Conservation (phyloP, 306 rosid genomes). For the Luffa acutangula region DNA sequence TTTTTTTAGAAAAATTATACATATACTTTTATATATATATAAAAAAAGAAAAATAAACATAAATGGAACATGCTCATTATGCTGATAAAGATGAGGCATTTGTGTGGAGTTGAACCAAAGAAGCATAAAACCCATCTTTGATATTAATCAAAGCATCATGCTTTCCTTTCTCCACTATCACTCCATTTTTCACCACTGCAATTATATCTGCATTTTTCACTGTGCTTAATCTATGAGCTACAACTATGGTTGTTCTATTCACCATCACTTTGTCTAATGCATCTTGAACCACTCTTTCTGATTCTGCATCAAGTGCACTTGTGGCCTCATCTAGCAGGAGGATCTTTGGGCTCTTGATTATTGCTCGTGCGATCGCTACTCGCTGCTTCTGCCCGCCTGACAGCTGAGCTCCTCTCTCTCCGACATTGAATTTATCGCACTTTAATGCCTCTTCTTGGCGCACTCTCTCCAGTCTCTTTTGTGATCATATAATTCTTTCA, state of each 20-base stretch:
- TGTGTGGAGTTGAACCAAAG: constrained; percentile 46
- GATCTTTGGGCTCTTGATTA: constrained; percentile 51
- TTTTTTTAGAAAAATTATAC: too few species aligned
- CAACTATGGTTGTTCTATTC: constrained; percentile 49
- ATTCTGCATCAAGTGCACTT: constrained; percentile 76
- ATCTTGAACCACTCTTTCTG: constrained; percentile 61
- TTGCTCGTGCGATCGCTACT: constrained; percentile 68
- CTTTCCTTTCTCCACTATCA: constrained; percentile 57
- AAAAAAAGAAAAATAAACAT: not conserved
- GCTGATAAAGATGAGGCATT: constrained; percentile 23
- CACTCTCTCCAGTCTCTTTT: not conserved
- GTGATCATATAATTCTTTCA: not conserved
- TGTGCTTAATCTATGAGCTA: constrained; percentile 62
- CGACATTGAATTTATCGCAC: constrained; percentile 21
- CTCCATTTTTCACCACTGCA: constrained; percentile 61
- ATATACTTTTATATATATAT: too few species aligned
- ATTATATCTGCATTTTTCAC: constrained; percentile 50
- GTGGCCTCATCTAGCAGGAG: constrained; percentile 70
- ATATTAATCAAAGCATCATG: constrained; percentile 44
- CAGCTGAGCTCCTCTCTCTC: constrained; percentile 61
- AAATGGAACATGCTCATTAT: not conserved
- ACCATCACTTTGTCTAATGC: constrained; percentile 55
- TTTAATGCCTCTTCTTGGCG: not conserved
- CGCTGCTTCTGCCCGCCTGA: constrained; percentile 85
- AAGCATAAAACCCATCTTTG: constrained; percentile 48